Conservation (phyloP, 2,329 filamentous ascomycete species). For the Volutella citrinella region DNA sequence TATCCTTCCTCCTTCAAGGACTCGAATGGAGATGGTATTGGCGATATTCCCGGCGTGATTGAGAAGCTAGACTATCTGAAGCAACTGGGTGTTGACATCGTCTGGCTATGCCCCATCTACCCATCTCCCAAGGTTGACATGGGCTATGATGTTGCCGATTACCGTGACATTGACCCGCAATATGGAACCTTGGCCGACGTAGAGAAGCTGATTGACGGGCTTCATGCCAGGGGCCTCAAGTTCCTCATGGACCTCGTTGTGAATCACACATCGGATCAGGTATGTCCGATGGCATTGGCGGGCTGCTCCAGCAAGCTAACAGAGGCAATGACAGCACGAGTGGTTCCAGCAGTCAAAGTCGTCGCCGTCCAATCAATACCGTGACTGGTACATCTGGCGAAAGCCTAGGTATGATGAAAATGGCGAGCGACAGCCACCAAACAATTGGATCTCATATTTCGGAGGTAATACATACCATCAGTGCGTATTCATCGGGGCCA, state of each 20-base stretch:
- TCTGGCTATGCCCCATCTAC: slow-evolving; percentile 67
- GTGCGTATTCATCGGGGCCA: no score
- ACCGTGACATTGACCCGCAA: slow-evolving; percentile 59
- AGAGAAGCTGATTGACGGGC: slow-evolving; percentile 56
- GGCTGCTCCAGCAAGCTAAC: background rate
- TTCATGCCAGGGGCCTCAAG: slow-evolving; percentile 61
- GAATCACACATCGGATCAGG: slow-evolving; percentile 64
- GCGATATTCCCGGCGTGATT: slow-evolving; percentile 60
- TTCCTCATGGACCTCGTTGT: slow-evolving; percentile 73
- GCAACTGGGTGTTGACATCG: slow-evolving; percentile 57
- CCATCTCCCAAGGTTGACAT: slow-evolving; percentile 63
- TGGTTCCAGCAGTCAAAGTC: slow-evolving; percentile 62
- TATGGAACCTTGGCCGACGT: slow-evolving; percentile 68
- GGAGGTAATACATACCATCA: slow-evolving; percentile 54
- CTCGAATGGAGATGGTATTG: slow-evolving; percentile 57
- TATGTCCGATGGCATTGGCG: background rate
- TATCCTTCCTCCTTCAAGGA: slow-evolving; percentile 57
- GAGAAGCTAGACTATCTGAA: slow-evolving; percentile 60
- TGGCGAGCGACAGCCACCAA: slow-evolving; percentile 61
- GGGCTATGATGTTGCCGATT: slow-evolving; percentile 70
- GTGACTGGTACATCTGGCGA: slow-evolving; percentile 60
- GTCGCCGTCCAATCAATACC: slow-evolving; percentile 55
- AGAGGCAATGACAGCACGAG: slow-evolving; percentile 7
- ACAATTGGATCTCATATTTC: slow-evolving; percentile 64
- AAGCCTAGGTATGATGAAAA: slow-evolving; percentile 45